Percentiles rank a stretch among this genome's conserved stretches.
Evolutionary conservation across 345 rosid genomes (phyloP).

Genomic region (Theobroma cacao): DNA sequence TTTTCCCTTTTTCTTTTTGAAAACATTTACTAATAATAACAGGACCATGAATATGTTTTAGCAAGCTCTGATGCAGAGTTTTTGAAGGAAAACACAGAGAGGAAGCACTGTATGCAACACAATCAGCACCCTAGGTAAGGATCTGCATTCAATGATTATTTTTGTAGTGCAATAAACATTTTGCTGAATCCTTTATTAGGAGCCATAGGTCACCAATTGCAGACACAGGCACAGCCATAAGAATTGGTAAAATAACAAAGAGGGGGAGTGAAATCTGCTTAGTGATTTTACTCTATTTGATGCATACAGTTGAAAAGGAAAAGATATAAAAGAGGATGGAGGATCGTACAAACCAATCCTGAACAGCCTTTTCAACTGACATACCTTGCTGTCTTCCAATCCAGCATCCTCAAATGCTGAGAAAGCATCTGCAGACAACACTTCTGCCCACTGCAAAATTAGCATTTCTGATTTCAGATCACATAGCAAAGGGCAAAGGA

Average conservation of each 20-base stretch:
- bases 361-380: conserved; percentile 6
- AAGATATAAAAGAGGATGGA: neutral
- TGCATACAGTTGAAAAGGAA: neutral
- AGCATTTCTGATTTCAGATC: conserved; percentile 21
- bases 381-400: conserved; percentile 69
- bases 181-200: neutral
- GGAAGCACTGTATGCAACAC: neutral
- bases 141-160: neutral
- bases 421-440: conserved; percentile 95
- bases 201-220: neutral
- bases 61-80: neutral
- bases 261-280: neutral
- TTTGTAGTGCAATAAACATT: neutral
- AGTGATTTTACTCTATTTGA: neutral
- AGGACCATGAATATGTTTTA: neutral
- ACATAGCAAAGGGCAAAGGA: neutral
- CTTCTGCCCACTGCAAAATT: conserved; percentile 92
- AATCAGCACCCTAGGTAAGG: neutral
- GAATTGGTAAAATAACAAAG: neutral
- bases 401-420: conserved; percentile 97
- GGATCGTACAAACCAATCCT: neutral
- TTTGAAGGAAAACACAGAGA: neutral
- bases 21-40: neutral
- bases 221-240: neutral
- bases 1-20: neutral